Conservation (phyloP, 495 filamentous ascomycete species). For the Penicillium bialowiezense region DNA sequence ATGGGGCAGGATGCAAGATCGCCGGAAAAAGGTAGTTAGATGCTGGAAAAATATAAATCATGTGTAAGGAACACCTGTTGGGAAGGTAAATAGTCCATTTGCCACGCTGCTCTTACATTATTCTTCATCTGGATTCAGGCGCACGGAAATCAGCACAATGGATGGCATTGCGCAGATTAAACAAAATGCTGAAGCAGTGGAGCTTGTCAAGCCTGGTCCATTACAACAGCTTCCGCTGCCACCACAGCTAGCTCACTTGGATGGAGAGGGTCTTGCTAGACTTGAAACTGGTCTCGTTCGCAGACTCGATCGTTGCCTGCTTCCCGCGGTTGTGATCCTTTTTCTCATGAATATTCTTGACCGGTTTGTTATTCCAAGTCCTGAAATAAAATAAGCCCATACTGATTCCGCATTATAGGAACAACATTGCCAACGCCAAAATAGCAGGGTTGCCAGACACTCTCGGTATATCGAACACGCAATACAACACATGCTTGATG, state of each 20-base stretch:
- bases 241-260: constrained; percentile 1
- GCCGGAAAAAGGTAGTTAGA: no score
- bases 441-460: constrained; percentile 6
- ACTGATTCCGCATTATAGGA: not conserved
- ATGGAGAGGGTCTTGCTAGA: not conserved
- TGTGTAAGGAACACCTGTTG: no score
- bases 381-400: not conserved
- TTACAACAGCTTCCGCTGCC: constrained; percentile 9
- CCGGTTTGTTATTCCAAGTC: not conserved
- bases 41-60: no score
- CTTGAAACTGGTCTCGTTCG: constrained; percentile 8
- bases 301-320: constrained; percentile 6
- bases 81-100: no score
- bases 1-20: no score
- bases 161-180: constrained; percentile 2
- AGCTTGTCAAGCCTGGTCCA: constrained; percentile 3
- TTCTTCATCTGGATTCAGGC: no score
- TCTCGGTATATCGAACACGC: constrained; percentile 2
- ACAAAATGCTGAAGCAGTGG: not conserved
- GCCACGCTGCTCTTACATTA: no score
- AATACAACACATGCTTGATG: constrained; percentile 9
- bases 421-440: constrained; percentile 9
- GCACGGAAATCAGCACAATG: constrained; percentile 4
- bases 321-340: constrained; percentile 9
- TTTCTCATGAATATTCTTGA: constrained; percentile 14